Base-by-base conservation (phyloP, 2,329 filamentous ascomycete species). In the Fusarium verticillioides region DNA sequence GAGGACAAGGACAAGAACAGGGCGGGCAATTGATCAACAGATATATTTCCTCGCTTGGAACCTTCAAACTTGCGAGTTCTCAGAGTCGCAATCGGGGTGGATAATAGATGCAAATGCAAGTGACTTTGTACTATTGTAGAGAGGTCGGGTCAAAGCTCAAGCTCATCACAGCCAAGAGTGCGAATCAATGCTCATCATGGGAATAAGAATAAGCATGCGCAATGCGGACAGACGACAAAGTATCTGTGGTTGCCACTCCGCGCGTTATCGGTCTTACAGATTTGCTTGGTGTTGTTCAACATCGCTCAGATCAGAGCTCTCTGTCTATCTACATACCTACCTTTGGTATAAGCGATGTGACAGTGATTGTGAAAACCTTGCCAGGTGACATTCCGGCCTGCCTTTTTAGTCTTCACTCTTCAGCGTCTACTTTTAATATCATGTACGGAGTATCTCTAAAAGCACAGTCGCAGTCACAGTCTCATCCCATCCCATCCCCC, bases 51-150 rank as follows among this genome's bases (percentile, higher is more conserved):
- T 68, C 50, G 52, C 50, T 60, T 50, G 54, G 65, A 61, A 53
- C 53, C 64, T 72, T 65, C 64, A 72, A 69, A 58, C 58, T 57
- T 57, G 42, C 23, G 26, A 34, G 72, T 32, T 4, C 32, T 16
- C 11, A 36, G 32, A n/a, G 54, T 77, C 43, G 65, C 65, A 77
- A 37, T 60, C 58, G 43, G 50, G 60, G 75, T 77, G 75, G 75
- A 60, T 60, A 37, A 60, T 47, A 40, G 43, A 28, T 39, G 63
- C 60, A 64, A 44, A 54, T 63, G 61, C 66, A 61, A 65, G 60
- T 66, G 66, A 56, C 54, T 36, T 36, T 36, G 34, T 34, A 34
- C 28, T 30, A 30, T 10, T 32, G 30, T 34, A 18, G 47, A 58
- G 30, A 49, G 34, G 40, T 49, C 32, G 28, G 40, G 54, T 58